Evolutionary conservation across 2,329 filamentous ascomycete species (phyloP).

Genomic region (Alternaria metachromatica): DNA sequence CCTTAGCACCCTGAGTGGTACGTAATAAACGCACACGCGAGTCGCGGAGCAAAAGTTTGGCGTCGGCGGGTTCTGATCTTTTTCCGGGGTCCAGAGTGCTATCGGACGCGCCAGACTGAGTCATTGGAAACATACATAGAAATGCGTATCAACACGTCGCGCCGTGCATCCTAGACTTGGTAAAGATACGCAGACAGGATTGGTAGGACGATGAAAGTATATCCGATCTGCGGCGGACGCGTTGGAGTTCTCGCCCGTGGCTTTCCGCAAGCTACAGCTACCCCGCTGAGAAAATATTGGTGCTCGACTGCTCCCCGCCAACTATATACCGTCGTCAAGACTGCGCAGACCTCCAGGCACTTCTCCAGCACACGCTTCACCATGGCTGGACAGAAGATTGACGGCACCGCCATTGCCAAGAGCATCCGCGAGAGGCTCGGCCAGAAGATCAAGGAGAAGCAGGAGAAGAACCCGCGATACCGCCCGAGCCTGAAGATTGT

Average conservation of each 20-base stretch:
- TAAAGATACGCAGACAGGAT: constrained; percentile 32
- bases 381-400: constrained; percentile 91
- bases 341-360: constrained; percentile 17
- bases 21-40: constrained; percentile 24
- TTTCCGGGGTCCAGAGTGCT: constrained; percentile 14
- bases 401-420: constrained; percentile 95
- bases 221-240: constrained; percentile 42
- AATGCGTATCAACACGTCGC: constrained; percentile 23
- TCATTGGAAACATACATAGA: constrained; percentile 21
- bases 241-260: constrained; percentile 33
- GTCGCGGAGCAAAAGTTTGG: constrained; percentile 26
- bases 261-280: constrained; percentile 40
- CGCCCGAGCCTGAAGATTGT: constrained; percentile 91
- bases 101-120: constrained; percentile 19
- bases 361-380: constrained; percentile 63
- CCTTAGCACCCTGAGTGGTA: constrained; percentile 20
- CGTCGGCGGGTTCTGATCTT: constrained; percentile 25
- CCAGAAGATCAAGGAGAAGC: constrained; percentile 79
- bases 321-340: constrained; percentile 24
- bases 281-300: constrained; percentile 40
- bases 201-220: constrained; percentile 32
- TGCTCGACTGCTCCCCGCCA: constrained; percentile 23
- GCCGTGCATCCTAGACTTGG: constrained; percentile 30
- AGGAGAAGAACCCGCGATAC: constrained; percentile 84
- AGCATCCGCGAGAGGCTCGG: constrained; percentile 83